A percentile compares a stretch with the other conserved stretches of the same genome.
phyloP scores from a whole-genome alignment of 2,329 filamentous ascomycete genomes.

The Colletotrichum sp. region DNA sequence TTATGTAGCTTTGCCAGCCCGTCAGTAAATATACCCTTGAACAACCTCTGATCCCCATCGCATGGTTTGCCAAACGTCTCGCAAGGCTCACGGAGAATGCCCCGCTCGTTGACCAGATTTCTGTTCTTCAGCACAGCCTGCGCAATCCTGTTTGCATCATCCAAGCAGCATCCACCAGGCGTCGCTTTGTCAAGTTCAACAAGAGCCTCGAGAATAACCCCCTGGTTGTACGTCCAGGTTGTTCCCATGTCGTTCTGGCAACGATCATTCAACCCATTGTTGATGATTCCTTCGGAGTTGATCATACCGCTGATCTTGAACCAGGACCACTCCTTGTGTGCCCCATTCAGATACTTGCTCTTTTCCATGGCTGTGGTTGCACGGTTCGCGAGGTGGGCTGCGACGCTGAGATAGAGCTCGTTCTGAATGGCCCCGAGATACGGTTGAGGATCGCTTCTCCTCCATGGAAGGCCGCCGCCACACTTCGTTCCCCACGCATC shows the following conservation, averaged over 20 bases:
- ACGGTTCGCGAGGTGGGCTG: not conserved
- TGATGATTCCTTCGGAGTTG: not conserved
- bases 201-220: not conserved
- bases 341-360: not conserved
- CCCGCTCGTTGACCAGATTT: not conserved
- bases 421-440: not conserved
- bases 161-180: not conserved
- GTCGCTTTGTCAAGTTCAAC: not conserved
- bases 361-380: fast-evolving
- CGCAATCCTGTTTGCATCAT: not conserved
- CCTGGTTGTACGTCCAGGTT: not conserved
- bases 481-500: not conserved
- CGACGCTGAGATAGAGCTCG: not conserved
- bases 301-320: not conserved
- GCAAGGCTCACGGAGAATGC: not conserved
- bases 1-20: not conserved
- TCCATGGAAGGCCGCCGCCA: not conserved
- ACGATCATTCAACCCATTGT: not conserved
- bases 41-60: not conserved
- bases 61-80: not conserved
- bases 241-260: not conserved
- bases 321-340: not conserved
- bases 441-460: not conserved
- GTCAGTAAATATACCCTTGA: not conserved
- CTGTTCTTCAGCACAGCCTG: not conserved